Evolutionary conservation across 257 asterid genomes (phyloP).

Genomic region (Penstemon eatonii): DNA sequence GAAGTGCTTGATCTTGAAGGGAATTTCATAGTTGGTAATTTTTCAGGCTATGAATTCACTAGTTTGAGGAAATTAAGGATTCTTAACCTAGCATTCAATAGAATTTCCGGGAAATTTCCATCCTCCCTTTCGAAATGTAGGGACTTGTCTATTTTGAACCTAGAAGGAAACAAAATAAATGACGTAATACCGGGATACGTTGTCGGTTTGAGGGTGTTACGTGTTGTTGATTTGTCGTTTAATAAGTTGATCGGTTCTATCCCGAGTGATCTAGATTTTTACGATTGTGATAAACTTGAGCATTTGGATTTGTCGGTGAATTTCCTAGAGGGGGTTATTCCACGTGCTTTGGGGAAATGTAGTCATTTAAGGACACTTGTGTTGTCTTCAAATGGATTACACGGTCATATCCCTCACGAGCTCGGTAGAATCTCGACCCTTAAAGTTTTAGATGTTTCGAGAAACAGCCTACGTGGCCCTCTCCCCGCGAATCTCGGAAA

Average conservation of each 20-base stretch:
- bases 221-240: conserved; percentile 42
- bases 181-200: conserved; percentile 40
- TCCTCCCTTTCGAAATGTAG: conserved; percentile 35
- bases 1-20: conserved; percentile 55
- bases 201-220: conserved; percentile 32
- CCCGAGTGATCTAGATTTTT: conserved; percentile 28
- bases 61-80: conserved; percentile 37
- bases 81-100: conserved; percentile 43
- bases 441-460: conserved; percentile 43
- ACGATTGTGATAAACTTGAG: conserved; percentile 40
- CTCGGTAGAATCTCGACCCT: conserved; percentile 38
- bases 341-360: conserved; percentile 39
- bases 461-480: conserved; percentile 38
- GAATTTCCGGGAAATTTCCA: conserved; percentile 37
- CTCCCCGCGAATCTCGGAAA: conserved; percentile 41
- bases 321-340: conserved; percentile 40
- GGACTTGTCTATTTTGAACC: conserved; percentile 35
- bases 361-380: conserved; percentile 42
- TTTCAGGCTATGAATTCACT: conserved; percentile 35
- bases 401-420: conserved; percentile 44
- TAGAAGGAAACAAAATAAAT: conserved; percentile 36
- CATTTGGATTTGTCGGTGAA: conserved; percentile 47
- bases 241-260: conserved; percentile 39
- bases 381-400: conserved; percentile 40
- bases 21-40: conserved; percentile 34